Evolutionary conservation across 2,329 filamentous ascomycete species (phyloP).

Genomic region (Orbilia ellipsospora): DNA sequence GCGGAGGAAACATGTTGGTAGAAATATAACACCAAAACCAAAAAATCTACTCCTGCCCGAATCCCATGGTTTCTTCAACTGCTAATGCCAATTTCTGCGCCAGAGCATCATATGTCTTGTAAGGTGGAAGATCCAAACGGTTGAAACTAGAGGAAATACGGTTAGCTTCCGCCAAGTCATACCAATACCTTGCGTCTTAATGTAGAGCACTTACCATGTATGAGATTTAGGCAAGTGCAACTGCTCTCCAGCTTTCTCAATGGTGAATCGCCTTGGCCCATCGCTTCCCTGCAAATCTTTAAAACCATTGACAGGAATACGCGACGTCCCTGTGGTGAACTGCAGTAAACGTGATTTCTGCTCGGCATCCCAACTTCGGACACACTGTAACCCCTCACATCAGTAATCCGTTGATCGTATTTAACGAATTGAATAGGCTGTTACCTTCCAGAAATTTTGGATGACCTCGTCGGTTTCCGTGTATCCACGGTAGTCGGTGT

Average conservation of each 20-base stretch:
- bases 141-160: conserved; percentile 77
- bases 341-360: conserved; percentile 96
- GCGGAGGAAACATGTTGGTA: not conserved
- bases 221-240: conserved; percentile 94
- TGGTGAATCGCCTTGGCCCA: conserved; percentile 93
- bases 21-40: not conserved
- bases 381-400: conserved; percentile 67
- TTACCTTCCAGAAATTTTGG: conserved; percentile 94
- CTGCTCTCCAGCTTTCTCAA: conserved; percentile 95
- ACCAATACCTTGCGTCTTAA: conserved; percentile 14
- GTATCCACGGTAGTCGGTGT: conserved; percentile 98
- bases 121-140: conserved; percentile 91
- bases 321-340: conserved; percentile 95
- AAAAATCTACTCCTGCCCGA: conserved; percentile 85
- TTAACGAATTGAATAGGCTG: conserved; percentile 33
- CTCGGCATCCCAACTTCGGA: conserved; percentile 96
- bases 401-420: conserved; percentile 3
- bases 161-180: conserved; percentile 51
- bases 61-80: conserved; percentile 98
- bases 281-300: conserved; percentile 98
- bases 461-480: conserved; percentile 98
- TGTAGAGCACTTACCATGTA: conserved; percentile 79
- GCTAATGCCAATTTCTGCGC: conserved; percentile 93
- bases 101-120: conserved; percentile 86
- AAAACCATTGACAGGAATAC: conserved; percentile 99